These are phyloP conservation scores for Candida vaughaniae DNA, from an alignment of 805 yeast species.

Conservation along the genomic window DNA sequence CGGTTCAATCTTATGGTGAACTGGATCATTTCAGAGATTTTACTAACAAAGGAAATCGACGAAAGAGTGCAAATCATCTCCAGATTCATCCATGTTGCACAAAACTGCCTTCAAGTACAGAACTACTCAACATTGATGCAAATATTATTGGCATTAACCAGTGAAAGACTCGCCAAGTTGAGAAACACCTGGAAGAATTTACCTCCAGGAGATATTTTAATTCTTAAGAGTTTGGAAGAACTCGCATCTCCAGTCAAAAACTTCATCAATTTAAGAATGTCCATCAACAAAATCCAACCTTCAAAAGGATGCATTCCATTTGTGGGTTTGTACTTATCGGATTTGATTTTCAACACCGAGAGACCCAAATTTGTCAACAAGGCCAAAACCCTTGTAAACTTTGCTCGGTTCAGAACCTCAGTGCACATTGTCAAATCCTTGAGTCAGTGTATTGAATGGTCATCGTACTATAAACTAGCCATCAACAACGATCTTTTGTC, in stretches of 20 bases:
- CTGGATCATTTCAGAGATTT: slow-evolving; percentile 88
- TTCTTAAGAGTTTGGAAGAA: slow-evolving; percentile 65
- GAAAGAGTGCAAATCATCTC: slow-evolving; percentile 72
- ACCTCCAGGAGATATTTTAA: slow-evolving; percentile 67
- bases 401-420: slow-evolving; percentile 72
- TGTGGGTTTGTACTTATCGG: slow-evolving; percentile 81
- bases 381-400: slow-evolving; percentile 57
- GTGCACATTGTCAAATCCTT: slow-evolving; percentile 76
- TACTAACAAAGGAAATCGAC: slow-evolving; percentile 59
- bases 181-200: slow-evolving; percentile 72
- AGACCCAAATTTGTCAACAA: slow-evolving; percentile 46
- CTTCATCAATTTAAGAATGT: slow-evolving; percentile 64
- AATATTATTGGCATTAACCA: slow-evolving; percentile 74
- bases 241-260: slow-evolving; percentile 74
- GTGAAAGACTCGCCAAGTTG: slow-evolving; percentile 58
- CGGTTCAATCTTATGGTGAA: slow-evolving; percentile 86
- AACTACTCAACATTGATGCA: slow-evolving; percentile 89
- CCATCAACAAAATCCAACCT: slow-evolving; percentile 58
- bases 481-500: slow-evolving; percentile 66
- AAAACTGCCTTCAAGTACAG: slow-evolving; percentile 66
- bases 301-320: slow-evolving; percentile 86
- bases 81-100: slow-evolving; percentile 85
- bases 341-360: slow-evolving; percentile 72
- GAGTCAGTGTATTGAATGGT: slow-evolving; percentile 83
- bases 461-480: slow-evolving; percentile 59